Evolutionary conservation across 352 stramenopile genomes (phyloP).

Genomic region (Phytophthora pluvialis): DNA sequence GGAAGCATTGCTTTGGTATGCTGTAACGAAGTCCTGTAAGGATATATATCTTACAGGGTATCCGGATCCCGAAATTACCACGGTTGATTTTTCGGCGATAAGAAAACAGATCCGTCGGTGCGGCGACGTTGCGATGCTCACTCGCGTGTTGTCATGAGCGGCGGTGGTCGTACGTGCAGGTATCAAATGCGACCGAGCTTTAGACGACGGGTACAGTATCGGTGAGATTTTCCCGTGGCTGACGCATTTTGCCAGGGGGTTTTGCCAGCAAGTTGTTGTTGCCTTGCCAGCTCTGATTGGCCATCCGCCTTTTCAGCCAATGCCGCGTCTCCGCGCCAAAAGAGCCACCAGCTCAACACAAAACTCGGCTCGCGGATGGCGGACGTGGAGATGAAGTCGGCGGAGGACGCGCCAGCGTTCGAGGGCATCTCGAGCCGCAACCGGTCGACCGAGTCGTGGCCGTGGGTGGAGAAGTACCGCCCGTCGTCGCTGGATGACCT

Average conservation of each 20-base stretch:
- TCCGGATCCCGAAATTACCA: background rate
- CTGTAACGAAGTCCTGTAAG: background rate
- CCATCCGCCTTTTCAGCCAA: background rate
- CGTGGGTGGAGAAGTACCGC: slow-evolving; percentile 99
- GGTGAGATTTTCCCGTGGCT: too few species aligned
- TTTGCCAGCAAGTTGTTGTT: background rate
- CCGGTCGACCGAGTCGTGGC: slow-evolving; percentile 86
- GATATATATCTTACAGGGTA: too few species aligned
- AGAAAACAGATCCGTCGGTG: background rate
- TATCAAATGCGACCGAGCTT: too few species aligned
- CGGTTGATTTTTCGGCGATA: slow-evolving; percentile 1
- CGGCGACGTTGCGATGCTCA: background rate
- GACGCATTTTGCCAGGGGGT: too few species aligned
- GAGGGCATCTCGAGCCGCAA: slow-evolving; percentile 87
- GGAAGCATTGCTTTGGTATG: background rate
- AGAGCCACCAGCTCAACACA: slow-evolving; percentile 3
- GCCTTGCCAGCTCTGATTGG: background rate
- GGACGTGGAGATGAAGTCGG: slow-evolving; percentile 73
- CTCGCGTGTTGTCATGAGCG: too few species aligned
- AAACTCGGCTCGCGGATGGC: slow-evolving; percentile 31
- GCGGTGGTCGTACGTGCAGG: too few species aligned
- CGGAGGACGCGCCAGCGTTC: slow-evolving; percentile 65
- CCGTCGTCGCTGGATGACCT: slow-evolving; percentile 94
- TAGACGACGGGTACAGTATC: too few species aligned
- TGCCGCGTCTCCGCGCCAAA: slow-evolving; percentile 1